Conservation (phyloP, 2,329 filamentous ascomycete species). For the Arthrobotrys megalospora region DNA sequence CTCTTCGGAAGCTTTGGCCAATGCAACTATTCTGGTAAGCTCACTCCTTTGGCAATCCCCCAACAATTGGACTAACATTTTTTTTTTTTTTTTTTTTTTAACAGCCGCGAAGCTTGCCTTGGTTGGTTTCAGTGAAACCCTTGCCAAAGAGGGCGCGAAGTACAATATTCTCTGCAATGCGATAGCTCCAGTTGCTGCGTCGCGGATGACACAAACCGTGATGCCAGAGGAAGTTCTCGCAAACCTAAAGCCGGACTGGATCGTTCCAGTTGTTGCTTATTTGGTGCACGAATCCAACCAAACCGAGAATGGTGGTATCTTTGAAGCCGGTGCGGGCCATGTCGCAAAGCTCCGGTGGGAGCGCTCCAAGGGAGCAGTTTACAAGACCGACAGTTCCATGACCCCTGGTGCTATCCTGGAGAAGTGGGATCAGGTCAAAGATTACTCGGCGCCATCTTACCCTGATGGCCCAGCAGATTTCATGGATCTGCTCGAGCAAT, state of each 20-base stretch:
- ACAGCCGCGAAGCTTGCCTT: conserved; percentile 90
- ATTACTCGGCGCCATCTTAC: conserved; percentile 88
- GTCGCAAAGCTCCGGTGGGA: conserved; percentile 96
- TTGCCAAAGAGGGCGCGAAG: conserved; percentile 96
- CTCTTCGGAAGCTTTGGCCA: conserved; percentile 97
- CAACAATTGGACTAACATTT: not conserved
- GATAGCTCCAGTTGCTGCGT: conserved; percentile 94
- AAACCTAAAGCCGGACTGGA: conserved; percentile 90
- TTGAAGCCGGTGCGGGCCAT: conserved; percentile 93
- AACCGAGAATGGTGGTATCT: conserved; percentile 87
- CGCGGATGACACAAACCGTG: conserved; percentile 93
- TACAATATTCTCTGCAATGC: conserved; percentile 98
- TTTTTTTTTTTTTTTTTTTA: not conserved
- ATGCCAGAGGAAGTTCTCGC: conserved; percentile 94
- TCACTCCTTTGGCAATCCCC: not conserved
- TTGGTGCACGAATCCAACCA: conserved; percentile 89
- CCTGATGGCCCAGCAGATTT: conserved; percentile 90
- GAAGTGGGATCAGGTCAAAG: conserved; percentile 88
- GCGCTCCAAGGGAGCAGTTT: conserved; percentile 86
- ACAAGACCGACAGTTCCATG: conserved; percentile 89
- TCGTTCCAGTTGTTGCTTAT: conserved; percentile 91
- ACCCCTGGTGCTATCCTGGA: conserved; percentile 89
- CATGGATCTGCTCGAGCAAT: conserved; percentile 85
- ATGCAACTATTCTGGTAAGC: conserved; percentile 86
- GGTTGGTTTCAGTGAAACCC: conserved; percentile 96